A percentile compares a stretch with the other conserved stretches of the same genome.
These are phyloP conservation scores for Candida saitoana DNA, from an alignment of 805 yeast species.

Conservation along the genomic window DNA sequence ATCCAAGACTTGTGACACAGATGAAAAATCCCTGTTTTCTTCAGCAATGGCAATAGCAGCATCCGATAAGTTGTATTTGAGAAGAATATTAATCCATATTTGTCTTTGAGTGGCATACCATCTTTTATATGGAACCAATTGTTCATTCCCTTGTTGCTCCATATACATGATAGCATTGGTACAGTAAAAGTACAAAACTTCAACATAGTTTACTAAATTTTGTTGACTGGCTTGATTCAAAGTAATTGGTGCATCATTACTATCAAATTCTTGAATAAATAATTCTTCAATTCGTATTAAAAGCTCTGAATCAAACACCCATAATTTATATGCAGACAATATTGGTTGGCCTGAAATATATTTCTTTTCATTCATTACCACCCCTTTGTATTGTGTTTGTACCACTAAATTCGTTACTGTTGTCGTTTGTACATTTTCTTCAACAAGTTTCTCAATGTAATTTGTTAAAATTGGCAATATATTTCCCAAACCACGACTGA, in stretches of 20 bases:
- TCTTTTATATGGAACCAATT: slow-evolving; percentile 22
- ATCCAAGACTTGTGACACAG: slow-evolving; percentile 51
- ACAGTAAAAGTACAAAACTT: slow-evolving; percentile 32
- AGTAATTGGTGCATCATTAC: slow-evolving; percentile 10
- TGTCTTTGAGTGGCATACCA: slow-evolving; percentile 32
- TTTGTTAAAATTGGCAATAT: slow-evolving; percentile 27
- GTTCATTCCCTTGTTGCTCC: slow-evolving; percentile 21
- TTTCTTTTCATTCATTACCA: slow-evolving; percentile 36
- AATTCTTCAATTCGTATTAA: slow-evolving; percentile 38
- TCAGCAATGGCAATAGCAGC: slow-evolving; percentile 65
- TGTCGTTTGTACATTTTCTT: slow-evolving; percentile 13
- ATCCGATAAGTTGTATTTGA: slow-evolving; percentile 44
- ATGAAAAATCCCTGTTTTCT: slow-evolving; percentile 57
- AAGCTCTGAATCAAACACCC: slow-evolving; percentile 46
- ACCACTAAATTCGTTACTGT: slow-evolving; percentile 21
- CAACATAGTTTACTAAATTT: slow-evolving; percentile 22
- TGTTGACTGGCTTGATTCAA: slow-evolving; percentile 14
- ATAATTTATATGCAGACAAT: slow-evolving; percentile 26
- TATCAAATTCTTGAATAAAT: slow-evolving; percentile 24
- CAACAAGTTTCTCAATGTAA: slow-evolving; percentile 19
- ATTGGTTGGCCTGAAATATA: slow-evolving; percentile 28
- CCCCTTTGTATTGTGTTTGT: slow-evolving; percentile 26
- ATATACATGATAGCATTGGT: slow-evolving; percentile 33
- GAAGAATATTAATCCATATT: slow-evolving; percentile 59
- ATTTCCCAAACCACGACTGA: slow-evolving; percentile 18